phyloP scores from a whole-genome alignment of 805 yeast species.

The Candida arabinofermentans region DNA sequence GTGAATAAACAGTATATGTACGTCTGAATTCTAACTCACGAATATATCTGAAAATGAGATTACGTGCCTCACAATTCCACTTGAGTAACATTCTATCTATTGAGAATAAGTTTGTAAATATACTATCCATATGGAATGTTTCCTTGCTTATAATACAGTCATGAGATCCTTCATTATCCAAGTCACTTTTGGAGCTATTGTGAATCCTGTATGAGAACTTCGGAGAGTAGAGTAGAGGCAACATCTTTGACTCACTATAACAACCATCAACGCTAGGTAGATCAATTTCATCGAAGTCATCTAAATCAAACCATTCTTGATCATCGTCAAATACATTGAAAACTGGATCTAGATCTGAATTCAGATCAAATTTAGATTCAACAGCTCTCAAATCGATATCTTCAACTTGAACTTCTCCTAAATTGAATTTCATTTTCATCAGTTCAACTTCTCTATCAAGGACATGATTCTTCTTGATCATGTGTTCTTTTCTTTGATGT shows the following conservation, averaged over 20 bases:
- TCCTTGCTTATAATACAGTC: conserved; percentile 52
- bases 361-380: conserved; percentile 37
- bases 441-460: conserved; percentile 44
- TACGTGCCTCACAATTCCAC: conserved; percentile 73
- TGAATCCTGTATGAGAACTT: conserved; percentile 66
- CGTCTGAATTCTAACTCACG: conserved; percentile 43
- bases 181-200: conserved; percentile 33
- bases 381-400: conserved; percentile 59
- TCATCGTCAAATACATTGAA: conserved; percentile 49
- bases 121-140: conserved; percentile 11
- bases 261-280: conserved; percentile 34
- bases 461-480: conserved; percentile 44
- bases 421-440: conserved; percentile 57
- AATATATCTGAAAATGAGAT: conserved; percentile 57
- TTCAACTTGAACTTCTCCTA: conserved; percentile 52
- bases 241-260: conserved; percentile 40
- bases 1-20: conserved; percentile 36
- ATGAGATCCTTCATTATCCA: conserved; percentile 56
- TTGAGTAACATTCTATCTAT: conserved; percentile 69
- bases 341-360: conserved; percentile 3
- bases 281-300: conserved; percentile 60
- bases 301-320: conserved; percentile 54
- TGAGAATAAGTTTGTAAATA: conserved; percentile 64
- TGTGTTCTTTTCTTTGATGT: conserved; percentile 54
- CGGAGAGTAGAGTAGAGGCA: conserved; percentile 68